Evolutionary conservation across 225 moss, liverwort and hornwort species (phyloP).

Genomic region (Asterella californica): DNA sequence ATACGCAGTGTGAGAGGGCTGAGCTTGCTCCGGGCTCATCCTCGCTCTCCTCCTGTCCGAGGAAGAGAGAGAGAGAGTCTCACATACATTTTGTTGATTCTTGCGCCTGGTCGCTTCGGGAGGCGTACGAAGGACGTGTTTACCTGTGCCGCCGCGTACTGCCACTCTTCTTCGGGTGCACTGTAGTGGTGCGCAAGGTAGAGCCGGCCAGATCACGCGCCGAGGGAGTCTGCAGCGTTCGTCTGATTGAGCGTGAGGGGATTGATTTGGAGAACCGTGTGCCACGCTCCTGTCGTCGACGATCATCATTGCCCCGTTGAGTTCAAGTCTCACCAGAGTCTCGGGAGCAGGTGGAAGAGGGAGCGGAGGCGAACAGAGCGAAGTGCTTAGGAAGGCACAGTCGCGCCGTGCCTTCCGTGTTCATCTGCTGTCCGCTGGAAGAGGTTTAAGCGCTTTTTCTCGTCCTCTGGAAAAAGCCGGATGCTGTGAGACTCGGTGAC

Average conservation of each 20-base stretch:
- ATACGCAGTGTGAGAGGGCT: background rate
- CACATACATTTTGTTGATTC: too few species aligned
- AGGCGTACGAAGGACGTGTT: background rate
- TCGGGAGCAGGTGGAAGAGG: background rate
- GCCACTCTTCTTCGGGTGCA: background rate
- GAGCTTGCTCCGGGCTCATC: background rate
- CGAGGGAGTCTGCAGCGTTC: background rate
- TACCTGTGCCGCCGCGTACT: background rate
- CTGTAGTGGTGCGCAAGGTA: background rate
- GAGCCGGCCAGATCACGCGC: background rate
- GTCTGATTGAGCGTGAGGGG: background rate
- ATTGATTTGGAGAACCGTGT: background rate
- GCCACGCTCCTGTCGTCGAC: background rate
- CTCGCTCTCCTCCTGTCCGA: too few species aligned
- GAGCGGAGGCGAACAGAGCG: slow-evolving; percentile 7
- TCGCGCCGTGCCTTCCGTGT: slow-evolving; percentile 7
- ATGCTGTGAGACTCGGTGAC: slow-evolving; percentile 6
- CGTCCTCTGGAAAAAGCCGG: background rate
- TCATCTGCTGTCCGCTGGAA: background rate
- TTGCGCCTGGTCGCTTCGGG: too few species aligned
- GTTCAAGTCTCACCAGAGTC: too few species aligned
- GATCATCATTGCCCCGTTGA: background rate
- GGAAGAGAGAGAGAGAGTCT: too few species aligned
- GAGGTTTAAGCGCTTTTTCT: too few species aligned
- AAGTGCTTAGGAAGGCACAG: slow-evolving; percentile 15